Evolutionary conservation across 495 filamentous ascomycete genomes (phyloP).

Genomic region (Xylaria nigripes): DNA sequence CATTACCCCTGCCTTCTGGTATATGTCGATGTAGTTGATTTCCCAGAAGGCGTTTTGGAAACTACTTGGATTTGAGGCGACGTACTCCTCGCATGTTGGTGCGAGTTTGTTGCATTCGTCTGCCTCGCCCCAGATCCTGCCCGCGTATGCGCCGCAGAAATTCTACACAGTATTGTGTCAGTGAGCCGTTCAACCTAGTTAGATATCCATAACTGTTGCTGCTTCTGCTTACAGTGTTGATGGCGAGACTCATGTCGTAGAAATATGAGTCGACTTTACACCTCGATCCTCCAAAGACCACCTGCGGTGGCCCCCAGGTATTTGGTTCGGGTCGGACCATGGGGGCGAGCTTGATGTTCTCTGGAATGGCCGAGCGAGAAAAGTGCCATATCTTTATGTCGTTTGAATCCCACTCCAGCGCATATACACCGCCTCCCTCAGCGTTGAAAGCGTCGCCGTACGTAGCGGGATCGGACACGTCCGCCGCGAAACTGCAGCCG

Average conservation of each 20-base stretch:
- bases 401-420: conserved; percentile 54
- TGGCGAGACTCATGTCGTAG: conserved; percentile 24
- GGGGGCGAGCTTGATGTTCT: conserved; percentile 38
- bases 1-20: conserved; percentile 28
- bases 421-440: conserved; percentile 55
- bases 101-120: conserved; percentile 35
- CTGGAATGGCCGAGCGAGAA: conserved; percentile 51
- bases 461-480: conserved; percentile 19
- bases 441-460: conserved; percentile 62
- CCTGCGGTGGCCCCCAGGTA: conserved; percentile 52
- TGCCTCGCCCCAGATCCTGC: conserved; percentile 45
- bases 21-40: conserved; percentile 60
- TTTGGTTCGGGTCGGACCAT: conserved; percentile 49
- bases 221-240: conserved; percentile 18
- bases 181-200: neutral
- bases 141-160: conserved; percentile 90
- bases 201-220: neutral
- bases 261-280: conserved; percentile 21
- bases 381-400: conserved; percentile 69
- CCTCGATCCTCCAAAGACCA: conserved; percentile 19
- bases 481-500: conserved; percentile 22
- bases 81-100: conserved; percentile 53
- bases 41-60: conserved; percentile 62
- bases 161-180: conserved; percentile 17
- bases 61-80: conserved; percentile 50